Evolutionary conservation across 495 filamentous ascomycete species (phyloP).

Genomic region (Penicillium arizonense): DNA sequence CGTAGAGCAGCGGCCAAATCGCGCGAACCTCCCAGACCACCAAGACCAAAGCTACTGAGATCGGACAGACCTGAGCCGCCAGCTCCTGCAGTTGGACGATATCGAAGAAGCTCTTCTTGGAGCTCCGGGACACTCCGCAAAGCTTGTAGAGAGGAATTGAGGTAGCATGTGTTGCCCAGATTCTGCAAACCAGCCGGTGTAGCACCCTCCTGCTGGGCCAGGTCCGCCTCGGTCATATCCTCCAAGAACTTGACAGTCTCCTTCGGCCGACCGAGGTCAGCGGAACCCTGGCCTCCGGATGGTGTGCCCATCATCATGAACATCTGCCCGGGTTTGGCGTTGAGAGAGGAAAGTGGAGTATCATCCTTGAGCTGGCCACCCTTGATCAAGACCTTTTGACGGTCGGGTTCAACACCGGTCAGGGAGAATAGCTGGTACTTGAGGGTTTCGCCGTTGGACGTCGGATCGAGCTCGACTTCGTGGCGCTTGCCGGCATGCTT

Average conservation of each 20-base stretch:
- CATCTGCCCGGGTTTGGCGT: slow-evolving; percentile 77
- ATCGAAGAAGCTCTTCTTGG: slow-evolving; percentile 72
- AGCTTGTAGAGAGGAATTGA: slow-evolving; percentile 93
- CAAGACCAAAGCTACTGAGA: slow-evolving; percentile 59
- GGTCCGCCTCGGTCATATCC: slow-evolving; percentile 96
- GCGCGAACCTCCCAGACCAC: slow-evolving; percentile 55
- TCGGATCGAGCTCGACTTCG: slow-evolving; percentile 85
- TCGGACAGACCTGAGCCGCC: slow-evolving; percentile 41
- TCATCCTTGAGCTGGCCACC: slow-evolving; percentile 96
- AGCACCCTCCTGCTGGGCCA: slow-evolving; percentile 76
- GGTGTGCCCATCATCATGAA: slow-evolving; percentile 99
- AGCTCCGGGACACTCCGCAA: slow-evolving; percentile 88
- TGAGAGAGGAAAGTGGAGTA: slow-evolving; percentile 76
- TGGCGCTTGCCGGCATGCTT: slow-evolving; percentile 95
- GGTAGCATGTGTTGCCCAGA: slow-evolving; percentile 95
- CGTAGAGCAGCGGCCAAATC: slow-evolving; percentile 81
- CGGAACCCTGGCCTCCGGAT: slow-evolving; percentile 54
- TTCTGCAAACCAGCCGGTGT: slow-evolving; percentile 89
- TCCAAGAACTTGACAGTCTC: slow-evolving; percentile 87
- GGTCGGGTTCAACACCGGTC: slow-evolving; percentile 92
- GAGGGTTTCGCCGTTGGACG: slow-evolving; percentile 84
- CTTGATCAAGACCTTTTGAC: slow-evolving; percentile 93
- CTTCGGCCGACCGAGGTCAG: slow-evolving; percentile 66
- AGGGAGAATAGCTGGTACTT: slow-evolving; percentile 94
- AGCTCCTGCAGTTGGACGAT: slow-evolving; percentile 47